Percentiles rank a stretch among this genome's conserved stretches.
These are phyloP conservation scores for Podaxis sp. DNA, from an alignment of 768 basidiomycete genomes.

Conservation along the genomic window DNA sequence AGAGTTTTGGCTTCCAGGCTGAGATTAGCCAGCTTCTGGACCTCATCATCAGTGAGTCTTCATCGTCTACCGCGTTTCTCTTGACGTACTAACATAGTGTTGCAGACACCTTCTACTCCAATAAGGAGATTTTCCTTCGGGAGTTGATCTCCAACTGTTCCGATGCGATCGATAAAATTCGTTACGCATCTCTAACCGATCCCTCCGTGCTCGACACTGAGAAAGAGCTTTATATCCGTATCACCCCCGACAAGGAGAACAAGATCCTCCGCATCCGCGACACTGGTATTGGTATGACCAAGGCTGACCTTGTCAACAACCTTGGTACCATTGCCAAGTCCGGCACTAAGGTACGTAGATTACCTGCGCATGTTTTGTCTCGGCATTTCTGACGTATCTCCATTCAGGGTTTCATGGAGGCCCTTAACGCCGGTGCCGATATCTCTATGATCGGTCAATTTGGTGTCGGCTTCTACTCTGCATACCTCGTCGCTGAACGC, in stretches of 20 bases:
- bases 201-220: conserved; percentile 83
- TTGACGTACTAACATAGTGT: conserved; percentile 12
- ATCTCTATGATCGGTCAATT: conserved; percentile 99
- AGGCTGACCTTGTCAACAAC: conserved; percentile 99
- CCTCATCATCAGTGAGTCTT: conserved; percentile 89
- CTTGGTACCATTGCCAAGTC: conserved; percentile 95
- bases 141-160: conserved; percentile 97
- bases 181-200: conserved; percentile 94
- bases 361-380: background rate
- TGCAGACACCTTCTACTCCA: conserved; percentile 99
- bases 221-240: conserved; percentile 93
- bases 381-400: conserved; percentile 15
- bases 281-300: conserved; percentile 99
- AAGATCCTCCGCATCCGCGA: conserved; percentile 90
- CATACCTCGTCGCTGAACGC: conserved; percentile 97
- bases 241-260: conserved; percentile 94
- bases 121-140: conserved; percentile 99
- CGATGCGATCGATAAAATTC: conserved; percentile 99
- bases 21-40: conserved; percentile 99
- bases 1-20: conserved; percentile 96
- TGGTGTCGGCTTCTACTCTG: conserved; percentile 99
- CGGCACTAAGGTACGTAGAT: conserved; percentile 72
- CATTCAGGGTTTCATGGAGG: conserved; percentile 96
- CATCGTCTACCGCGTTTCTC: background rate
- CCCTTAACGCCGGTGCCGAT: conserved; percentile 83